Conservation (phyloP, 768 basidiomycete genomes). For the Tylopilus plumbeoviolaceoides region DNA sequence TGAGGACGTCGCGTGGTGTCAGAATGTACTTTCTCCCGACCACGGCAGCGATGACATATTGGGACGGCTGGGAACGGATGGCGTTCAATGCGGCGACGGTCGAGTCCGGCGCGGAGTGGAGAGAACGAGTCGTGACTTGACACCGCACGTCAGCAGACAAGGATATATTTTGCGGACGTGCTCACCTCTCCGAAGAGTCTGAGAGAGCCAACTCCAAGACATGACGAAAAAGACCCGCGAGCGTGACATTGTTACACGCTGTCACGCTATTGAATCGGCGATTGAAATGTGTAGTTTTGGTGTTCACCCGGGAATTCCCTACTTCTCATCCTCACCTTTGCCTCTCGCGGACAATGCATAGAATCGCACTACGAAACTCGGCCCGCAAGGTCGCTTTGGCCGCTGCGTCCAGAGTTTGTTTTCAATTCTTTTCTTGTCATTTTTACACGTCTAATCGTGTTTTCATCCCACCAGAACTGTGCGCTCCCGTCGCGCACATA, state of each 20-base stretch:
- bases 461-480: constrained; percentile 30
- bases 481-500: constrained; percentile 73
- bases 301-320: constrained; percentile 33
- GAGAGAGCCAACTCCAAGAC: constrained; percentile 21
- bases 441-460: constrained; percentile 5
- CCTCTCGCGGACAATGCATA: constrained; percentile 62
- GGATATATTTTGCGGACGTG: not conserved
- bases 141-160: constrained; percentile 2
- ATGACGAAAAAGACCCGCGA: too few relatives aligned
- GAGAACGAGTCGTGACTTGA: constrained; percentile 22
- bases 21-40: constrained; percentile 87
- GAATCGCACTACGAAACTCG: constrained; percentile 82
- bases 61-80: constrained; percentile 86
- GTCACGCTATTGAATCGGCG: constrained; percentile 27
- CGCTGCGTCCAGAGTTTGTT: constrained; percentile 57
- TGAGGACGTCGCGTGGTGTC: constrained; percentile 87
- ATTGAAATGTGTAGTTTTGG: constrained; percentile 30
- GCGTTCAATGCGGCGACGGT: constrained; percentile 67
- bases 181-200: constrained; percentile 23
- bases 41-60: constrained; percentile 88
- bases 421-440: constrained; percentile 8
- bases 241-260: constrained; percentile 13
- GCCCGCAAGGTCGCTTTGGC: constrained; percentile 73
- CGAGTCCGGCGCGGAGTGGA: constrained; percentile 37
- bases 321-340: constrained; percentile 43